Base-by-base conservation (phyloP, 2,329 filamentous ascomycete genomes). In the Colletotrichum brevisporum region DNA sequence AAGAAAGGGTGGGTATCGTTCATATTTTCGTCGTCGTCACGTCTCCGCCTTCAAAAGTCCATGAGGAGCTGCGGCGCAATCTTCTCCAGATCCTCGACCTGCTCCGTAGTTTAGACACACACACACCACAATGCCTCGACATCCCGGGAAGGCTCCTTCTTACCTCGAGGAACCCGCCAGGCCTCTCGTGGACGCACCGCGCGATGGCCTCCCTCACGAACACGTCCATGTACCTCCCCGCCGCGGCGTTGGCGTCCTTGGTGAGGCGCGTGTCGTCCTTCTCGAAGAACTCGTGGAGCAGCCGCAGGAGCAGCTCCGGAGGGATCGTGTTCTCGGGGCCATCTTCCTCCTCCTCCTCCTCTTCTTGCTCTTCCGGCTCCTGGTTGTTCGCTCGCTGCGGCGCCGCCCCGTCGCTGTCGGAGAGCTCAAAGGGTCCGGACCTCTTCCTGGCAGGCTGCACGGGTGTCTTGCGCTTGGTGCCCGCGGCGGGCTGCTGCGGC, bases 151-250 rank as follows among this genome's bases (percentile, higher is more conserved):
- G 69, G 79, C 88, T 24, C 21, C 21, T 24, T 24, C 21, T 80
- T 73, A 94, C 91, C 88, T 96, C 93, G 43, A 95, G 78, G 76
- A 95, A 94, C 4, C 88, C 90, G 67, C 89, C 85, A 39, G 84
- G 84, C 76, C 91, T 91, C 83, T 94, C 92, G 67, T 90, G 89
- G 10, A 90, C 89, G 47, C 93, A 91, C 76, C 95, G 83, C 16
- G 94, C 94, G 77, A 98, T 90, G 1, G 94, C 94, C 82, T 98
- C 95, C 71, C 92, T 87, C 61, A 97, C 92, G 81, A 98, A 98
- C 0, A 95, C 89, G 79, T 98, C 94, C 80, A 98, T 87, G 78
- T 98, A 98, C 81, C 92, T 94, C 15, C 90, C 92, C 67, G 95
- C 88, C 1, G 94, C 88, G 6, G 83, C 86, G 77, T 95, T 93